Conservation (phyloP, 495 filamentous ascomycete genomes). For the Hamigera avellanea region DNA sequence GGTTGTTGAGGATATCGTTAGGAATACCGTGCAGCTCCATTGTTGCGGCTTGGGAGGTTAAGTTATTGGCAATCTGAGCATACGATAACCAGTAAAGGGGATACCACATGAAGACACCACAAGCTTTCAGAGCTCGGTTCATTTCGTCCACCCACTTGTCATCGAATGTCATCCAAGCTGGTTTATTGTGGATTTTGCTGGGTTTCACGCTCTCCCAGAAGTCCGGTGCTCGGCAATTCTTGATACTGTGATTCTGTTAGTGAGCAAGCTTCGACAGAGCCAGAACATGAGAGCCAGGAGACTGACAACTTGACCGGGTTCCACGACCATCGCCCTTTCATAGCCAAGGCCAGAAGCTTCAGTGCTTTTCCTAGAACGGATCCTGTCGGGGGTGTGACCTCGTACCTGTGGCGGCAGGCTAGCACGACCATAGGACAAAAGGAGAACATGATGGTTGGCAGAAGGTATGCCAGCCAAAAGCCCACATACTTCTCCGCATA, state of each 20-base stretch:
- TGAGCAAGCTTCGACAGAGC: no score
- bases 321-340: constrained; percentile 49
- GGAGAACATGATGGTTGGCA: constrained; percentile 48
- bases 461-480: constrained; percentile 58
- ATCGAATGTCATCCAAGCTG: constrained; percentile 54
- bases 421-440: constrained; percentile 49
- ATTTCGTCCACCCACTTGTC: constrained; percentile 45
- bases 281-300: background rate
- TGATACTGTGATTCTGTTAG: constrained; percentile 23
- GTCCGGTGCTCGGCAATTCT: constrained; percentile 33
- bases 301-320: constrained; percentile 35
- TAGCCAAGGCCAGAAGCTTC: constrained; percentile 39
- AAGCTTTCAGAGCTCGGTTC: constrained; percentile 36
- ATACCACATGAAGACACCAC: constrained; percentile 41
- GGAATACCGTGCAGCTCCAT: constrained; percentile 40
- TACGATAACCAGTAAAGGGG: constrained; percentile 58
- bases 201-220: constrained; percentile 62
- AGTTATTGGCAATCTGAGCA: constrained; percentile 49
- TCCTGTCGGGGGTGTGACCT: constrained; percentile 46
- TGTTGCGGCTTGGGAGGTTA: constrained; percentile 41
- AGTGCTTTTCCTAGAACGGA: constrained; percentile 49
- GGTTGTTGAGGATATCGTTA: constrained; percentile 63
- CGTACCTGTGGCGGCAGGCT: constrained; percentile 48
- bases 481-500: constrained; percentile 67
- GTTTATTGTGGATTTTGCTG: constrained; percentile 36